phyloP scores from a whole-genome alignment of 2,329 filamentous ascomycete genomes.

The Pseudogymnoascus sp. region DNA sequence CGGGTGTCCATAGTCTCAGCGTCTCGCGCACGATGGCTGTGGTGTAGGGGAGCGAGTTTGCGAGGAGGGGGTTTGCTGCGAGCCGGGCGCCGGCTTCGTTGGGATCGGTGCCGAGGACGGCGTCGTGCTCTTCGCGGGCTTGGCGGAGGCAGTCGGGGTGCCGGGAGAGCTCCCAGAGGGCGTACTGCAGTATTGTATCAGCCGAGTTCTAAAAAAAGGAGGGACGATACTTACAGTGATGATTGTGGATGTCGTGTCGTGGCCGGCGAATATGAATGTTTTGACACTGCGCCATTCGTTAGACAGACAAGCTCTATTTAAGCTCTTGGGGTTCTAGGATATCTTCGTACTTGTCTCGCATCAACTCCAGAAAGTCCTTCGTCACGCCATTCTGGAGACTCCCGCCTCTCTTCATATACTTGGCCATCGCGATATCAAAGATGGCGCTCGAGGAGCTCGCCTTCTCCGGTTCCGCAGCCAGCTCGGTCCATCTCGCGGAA shows the following conservation, averaged over 20 bases:
- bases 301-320: not conserved
- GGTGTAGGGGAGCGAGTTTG: slow-evolving; percentile 17
- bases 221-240: not conserved
- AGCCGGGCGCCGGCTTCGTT: slow-evolving; percentile 7
- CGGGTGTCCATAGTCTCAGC: slow-evolving; percentile 14
- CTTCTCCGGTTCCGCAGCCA: not conserved
- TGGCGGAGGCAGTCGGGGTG: slow-evolving; percentile 12
- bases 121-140: slow-evolving; percentile 17
- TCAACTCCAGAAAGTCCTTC: slow-evolving; percentile 11
- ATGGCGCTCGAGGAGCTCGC: not conserved
- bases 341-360: slow-evolving; percentile 10
- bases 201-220: too few relatives aligned
- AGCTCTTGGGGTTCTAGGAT: too few relatives aligned
- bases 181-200: too few relatives aligned
- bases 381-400: slow-evolving; percentile 1
- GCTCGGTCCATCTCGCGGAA: not conserved
- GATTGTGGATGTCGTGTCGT: slow-evolving; percentile 16
- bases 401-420: slow-evolving; percentile 9
- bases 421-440: slow-evolving; percentile 12
- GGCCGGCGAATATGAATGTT: slow-evolving; percentile 21
- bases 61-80: slow-evolving; percentile 10
- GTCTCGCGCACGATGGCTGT: slow-evolving; percentile 19
- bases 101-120: slow-evolving; percentile 14
- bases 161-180: slow-evolving; percentile 14
- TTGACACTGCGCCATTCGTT: slow-evolving; percentile 2